Conservation (phyloP, 306 rosid species). For the Lathyrus aphaca region DNA sequence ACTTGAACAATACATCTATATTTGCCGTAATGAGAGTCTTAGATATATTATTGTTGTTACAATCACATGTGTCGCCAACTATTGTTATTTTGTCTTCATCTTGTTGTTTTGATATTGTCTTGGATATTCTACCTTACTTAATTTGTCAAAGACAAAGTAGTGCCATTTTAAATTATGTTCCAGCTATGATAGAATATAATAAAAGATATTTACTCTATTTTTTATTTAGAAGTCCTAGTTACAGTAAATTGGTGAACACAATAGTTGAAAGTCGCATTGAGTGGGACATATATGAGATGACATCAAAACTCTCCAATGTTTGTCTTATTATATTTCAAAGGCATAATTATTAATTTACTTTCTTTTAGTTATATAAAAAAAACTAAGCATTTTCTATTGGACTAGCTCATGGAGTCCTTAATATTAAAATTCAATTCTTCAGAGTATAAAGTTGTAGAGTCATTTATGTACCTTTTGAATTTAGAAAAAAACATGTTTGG, state of each 20-base stretch:
- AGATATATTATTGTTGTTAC: conserved; percentile 33
- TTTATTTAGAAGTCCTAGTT: neutral
- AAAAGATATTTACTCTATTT: neutral
- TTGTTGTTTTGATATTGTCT: conserved; percentile 36
- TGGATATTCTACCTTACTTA: conserved; percentile 29
- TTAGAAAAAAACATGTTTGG: too few relatives aligned
- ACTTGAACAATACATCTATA: neutral
- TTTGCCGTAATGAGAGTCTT: neutral
- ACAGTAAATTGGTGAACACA: conserved; percentile 7
- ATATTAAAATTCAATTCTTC: too few relatives aligned
- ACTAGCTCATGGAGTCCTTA: neutral
- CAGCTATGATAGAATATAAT: neutral
- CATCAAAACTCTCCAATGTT: neutral
- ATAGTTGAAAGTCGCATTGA: conserved; percentile 19
- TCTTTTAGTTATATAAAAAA: neutral
- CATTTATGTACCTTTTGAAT: too few relatives aligned
- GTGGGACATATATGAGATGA: conserved; percentile 1
- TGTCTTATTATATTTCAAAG: neutral
- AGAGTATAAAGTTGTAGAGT: too few relatives aligned
- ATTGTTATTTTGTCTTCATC: conserved; percentile 37
- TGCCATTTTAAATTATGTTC: conserved; percentile 8
- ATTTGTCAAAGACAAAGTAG: conserved; percentile 4
- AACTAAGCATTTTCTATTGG: neutral
- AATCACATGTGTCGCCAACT: conserved; percentile 40
- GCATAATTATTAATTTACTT: neutral